These are phyloP conservation scores for Nigrospora oryzae DNA, from an alignment of 2,329 filamentous ascomycete species.

Conservation along the genomic window DNA sequence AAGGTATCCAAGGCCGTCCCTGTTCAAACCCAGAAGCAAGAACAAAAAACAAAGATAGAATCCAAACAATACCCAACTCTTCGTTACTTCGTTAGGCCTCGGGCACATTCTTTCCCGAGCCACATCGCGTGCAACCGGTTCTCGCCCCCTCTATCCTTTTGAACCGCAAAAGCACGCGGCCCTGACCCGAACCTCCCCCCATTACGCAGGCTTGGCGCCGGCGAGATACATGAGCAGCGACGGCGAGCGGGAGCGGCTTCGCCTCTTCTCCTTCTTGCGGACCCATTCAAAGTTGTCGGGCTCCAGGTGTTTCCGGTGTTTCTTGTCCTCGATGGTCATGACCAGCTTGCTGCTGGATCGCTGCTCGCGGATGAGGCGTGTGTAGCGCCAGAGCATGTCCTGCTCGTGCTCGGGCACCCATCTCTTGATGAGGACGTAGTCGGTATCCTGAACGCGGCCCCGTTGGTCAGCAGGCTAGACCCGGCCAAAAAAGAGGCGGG, in stretches of 20 bases:
- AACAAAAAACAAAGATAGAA: neutral
- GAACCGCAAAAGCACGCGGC: neutral
- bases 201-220: conserved; percentile 34
- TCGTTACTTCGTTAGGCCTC: conserved; percentile 2
- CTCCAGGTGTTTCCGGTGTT: conserved; percentile 25
- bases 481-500: neutral
- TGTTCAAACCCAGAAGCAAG: neutral
- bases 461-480: neutral
- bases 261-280: conserved; percentile 47
- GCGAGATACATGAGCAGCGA: conserved; percentile 49
- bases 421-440: conserved; percentile 65
- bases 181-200: neutral
- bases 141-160: too few species aligned
- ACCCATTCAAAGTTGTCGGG: conserved; percentile 47
- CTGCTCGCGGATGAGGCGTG: conserved; percentile 52
- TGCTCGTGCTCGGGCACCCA: conserved; percentile 67
- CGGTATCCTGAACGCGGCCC: conserved; percentile 41
- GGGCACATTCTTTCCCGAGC: neutral
- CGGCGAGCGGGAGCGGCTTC: conserved; percentile 51
- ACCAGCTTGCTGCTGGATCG: conserved; percentile 32
- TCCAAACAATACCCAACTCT: neutral
- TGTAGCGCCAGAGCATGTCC: conserved; percentile 65
- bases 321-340: conserved; percentile 36
- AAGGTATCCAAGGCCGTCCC: neutral
- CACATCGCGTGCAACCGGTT: too few species aligned